Percentiles rank a stretch among this genome's conserved stretches.
Conservation (phyloP, 495 filamentous ascomycete genomes). For the Daldinia caldariorum region DNA sequence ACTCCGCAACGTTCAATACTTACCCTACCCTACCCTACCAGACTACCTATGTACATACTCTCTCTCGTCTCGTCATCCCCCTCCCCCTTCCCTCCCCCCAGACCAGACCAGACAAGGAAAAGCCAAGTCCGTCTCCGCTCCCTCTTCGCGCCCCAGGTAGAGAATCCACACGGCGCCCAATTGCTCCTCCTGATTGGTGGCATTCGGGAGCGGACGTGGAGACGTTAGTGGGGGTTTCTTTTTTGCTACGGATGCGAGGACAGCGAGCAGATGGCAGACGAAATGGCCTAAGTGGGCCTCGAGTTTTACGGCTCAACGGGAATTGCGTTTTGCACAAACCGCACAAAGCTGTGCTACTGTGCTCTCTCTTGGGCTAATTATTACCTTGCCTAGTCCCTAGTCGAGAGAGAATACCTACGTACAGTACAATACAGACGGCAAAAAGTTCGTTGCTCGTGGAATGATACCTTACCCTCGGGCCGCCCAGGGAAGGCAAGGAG, state of each 20-base stretch:
- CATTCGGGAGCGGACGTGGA: not conserved
- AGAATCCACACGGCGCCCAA: constrained; percentile 27
- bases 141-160: constrained; percentile 11
- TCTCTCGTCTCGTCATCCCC: not conserved
- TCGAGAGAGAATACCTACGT: too few relatives aligned
- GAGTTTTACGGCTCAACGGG: not conserved
- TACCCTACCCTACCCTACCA: too few relatives aligned
- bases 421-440: too few relatives aligned
- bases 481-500: not conserved
- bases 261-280: constrained; percentile 13
- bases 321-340: constrained; percentile 13
- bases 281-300: constrained; percentile 31
- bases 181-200: constrained; percentile 26
- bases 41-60: too few relatives aligned
- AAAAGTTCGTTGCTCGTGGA: not conserved
- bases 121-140: not conserved
- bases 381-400: too few relatives aligned
- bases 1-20: constrained; percentile 14
- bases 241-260: constrained; percentile 8
- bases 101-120: constrained; percentile 27
- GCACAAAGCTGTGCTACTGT: constrained; percentile 35
- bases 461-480: not conserved
- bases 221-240: constrained; percentile 16
- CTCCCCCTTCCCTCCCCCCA: not conserved
- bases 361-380: too few relatives aligned